These are phyloP conservation scores for Penicillium atrosanguineum DNA, from an alignment of 495 filamentous ascomycete genomes.

Conservation along the genomic window DNA sequence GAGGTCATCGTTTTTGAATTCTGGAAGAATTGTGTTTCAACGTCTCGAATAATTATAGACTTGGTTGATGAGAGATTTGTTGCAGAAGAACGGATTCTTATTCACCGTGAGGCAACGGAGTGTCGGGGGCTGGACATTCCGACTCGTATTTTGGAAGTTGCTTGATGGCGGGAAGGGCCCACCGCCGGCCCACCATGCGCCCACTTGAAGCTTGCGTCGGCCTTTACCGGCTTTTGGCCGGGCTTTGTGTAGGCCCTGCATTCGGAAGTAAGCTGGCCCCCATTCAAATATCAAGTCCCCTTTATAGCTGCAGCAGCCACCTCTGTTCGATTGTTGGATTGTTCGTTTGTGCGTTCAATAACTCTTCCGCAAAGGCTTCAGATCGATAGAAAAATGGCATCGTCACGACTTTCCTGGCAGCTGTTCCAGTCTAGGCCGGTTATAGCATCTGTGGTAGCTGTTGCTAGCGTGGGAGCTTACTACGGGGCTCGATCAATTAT, in stretches of 20 bases:
- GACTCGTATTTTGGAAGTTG: not conserved
- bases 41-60: no score
- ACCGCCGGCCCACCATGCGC: not conserved
- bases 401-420: constrained; percentile 4
- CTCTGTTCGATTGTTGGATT: no score
- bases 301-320: not conserved
- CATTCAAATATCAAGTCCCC: not conserved
- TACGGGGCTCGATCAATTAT: constrained; percentile 13
- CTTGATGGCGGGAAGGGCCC: not conserved
- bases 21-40: not conserved
- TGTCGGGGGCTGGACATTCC: not conserved
- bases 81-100: not conserved
- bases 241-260: not conserved
- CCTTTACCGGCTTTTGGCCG: constrained; percentile 4
- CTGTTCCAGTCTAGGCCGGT: not conserved
- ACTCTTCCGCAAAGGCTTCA: not conserved
- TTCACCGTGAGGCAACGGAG: not conserved
- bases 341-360: no score
- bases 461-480: constrained; percentile 21
- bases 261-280: not conserved
- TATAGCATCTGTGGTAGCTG: constrained; percentile 1
- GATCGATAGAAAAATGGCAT: not conserved
- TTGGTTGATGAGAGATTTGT: not conserved
- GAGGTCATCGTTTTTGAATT: constrained; percentile 11
- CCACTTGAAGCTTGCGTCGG: not conserved